Evolutionary conservation across 495 filamentous ascomycete species (phyloP).

Genomic region (Neurospora tetrasperma): DNA sequence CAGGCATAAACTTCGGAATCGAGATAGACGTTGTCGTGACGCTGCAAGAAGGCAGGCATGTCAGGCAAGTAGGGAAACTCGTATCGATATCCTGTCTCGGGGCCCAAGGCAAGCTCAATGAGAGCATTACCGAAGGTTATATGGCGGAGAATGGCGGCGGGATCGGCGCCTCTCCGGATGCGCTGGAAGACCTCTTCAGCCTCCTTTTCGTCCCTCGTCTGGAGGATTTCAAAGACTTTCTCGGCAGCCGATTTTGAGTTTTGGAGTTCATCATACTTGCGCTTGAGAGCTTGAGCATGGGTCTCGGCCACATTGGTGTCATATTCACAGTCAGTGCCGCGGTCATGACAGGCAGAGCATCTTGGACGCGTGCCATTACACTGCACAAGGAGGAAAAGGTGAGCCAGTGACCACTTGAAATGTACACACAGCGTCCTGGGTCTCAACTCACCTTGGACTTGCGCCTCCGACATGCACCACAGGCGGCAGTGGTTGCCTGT

Average conservation of each 20-base stretch:
- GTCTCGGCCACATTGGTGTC: constrained; percentile 30
- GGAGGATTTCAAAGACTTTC: constrained; percentile 25
- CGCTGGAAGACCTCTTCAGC: constrained; percentile 26
- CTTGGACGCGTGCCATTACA: constrained; percentile 29
- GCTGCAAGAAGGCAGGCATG: constrained; percentile 26
- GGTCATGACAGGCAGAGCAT: constrained; percentile 27
- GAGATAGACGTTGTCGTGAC: constrained; percentile 26
- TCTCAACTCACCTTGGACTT: constrained; percentile 40
- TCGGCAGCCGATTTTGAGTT: constrained; percentile 23
- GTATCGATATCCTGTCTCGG: constrained; percentile 29
- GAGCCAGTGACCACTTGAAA: neutral
- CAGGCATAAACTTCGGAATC: constrained; percentile 28
- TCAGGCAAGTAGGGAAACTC: constrained; percentile 30
- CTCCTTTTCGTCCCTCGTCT: constrained; percentile 22
- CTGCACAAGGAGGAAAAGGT: constrained; percentile 12
- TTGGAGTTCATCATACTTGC: constrained; percentile 29
- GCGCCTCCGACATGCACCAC: constrained; percentile 43
- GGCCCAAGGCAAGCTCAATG: constrained; percentile 26
- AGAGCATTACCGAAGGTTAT: constrained; percentile 31
- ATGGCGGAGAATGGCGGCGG: constrained; percentile 24
- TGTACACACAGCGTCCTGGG: neutral
- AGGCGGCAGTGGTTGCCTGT: constrained; percentile 41
- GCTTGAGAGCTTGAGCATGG: constrained; percentile 31
- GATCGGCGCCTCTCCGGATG: constrained; percentile 28
- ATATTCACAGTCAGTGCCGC: constrained; percentile 26